phyloP scores from a whole-genome alignment of 139 green algal species.

The Nannochloris sp. region DNA sequence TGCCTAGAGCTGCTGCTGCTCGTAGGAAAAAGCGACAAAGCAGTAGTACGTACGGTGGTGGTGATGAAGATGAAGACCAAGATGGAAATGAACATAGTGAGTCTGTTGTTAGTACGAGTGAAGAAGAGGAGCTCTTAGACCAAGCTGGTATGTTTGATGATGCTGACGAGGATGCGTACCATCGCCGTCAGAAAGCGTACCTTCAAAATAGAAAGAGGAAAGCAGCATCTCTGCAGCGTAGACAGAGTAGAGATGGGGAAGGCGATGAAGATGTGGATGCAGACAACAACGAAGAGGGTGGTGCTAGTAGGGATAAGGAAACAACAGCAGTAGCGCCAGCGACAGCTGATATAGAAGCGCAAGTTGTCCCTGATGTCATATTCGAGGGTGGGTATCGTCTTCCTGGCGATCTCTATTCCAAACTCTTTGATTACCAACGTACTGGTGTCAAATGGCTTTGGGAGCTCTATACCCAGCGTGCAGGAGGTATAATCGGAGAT shows the following conservation, averaged over 20 bases:
- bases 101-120: not conserved
- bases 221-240: constrained; percentile 17
- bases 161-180: constrained; percentile 38
- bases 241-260: not conserved
- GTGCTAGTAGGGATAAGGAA: not conserved
- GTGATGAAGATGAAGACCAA: constrained; percentile 1
- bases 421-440: constrained; percentile 90
- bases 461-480: constrained; percentile 90
- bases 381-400: constrained; percentile 65
- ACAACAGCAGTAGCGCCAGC: too few relatives aligned
- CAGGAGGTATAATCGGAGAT: constrained; percentile 91
- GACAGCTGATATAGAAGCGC: constrained; percentile 1
- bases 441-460: constrained; percentile 95
- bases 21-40: not conserved
- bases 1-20: constrained; percentile 20
- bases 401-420: constrained; percentile 42
- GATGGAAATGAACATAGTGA: not conserved
- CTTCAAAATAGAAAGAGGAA: too few relatives aligned
- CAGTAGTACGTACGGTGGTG: not conserved
- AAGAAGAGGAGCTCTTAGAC: constrained; percentile 21
- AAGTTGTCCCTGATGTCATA: constrained; percentile 30
- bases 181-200: constrained; percentile 18
- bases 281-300: not conserved
- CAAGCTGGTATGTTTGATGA: constrained; percentile 49
- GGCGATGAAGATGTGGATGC: not conserved